These are phyloP conservation scores for Colletotrichum gigasporum DNA, from an alignment of 2,329 filamentous ascomycete species.

Conservation along the genomic window DNA sequence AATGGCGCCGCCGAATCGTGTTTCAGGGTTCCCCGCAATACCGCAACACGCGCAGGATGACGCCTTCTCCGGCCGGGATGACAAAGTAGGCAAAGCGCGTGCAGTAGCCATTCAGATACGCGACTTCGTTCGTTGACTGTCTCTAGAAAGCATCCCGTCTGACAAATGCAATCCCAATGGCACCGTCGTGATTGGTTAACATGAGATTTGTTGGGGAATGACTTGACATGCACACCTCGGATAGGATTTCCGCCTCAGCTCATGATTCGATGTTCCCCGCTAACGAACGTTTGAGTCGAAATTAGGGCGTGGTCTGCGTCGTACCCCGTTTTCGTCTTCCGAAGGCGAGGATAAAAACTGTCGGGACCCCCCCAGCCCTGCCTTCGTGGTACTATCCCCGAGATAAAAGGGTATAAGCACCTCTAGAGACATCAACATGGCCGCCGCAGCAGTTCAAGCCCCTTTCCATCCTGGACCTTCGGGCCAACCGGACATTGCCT, in stretches of 20 bases:
- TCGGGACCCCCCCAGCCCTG: too few species aligned
- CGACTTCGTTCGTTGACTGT: not conserved
- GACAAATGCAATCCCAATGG: constrained; percentile 5
- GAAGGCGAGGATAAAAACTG: not conserved
- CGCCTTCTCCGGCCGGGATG: constrained; percentile 12
- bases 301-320: not conserved
- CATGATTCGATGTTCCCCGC: not conserved
- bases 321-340: too few species aligned
- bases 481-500: constrained; percentile 67
- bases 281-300: not conserved
- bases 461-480: constrained; percentile 37
- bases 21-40: constrained; percentile 25
- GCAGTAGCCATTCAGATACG: not conserved
- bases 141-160: not conserved
- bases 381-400: too few species aligned
- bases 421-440: constrained; percentile 32
- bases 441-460: constrained; percentile 32
- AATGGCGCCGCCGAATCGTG: constrained; percentile 16
- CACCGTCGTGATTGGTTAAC: not conserved
- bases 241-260: not conserved
- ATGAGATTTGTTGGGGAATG: not conserved
- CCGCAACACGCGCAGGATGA: not conserved
- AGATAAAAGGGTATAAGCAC: not conserved
- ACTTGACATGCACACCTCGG: not conserved
- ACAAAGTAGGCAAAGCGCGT: not conserved